Evolutionary conservation across 2,329 filamentous ascomycete species (phyloP).

Genomic region (Xylariaceae sp.): DNA sequence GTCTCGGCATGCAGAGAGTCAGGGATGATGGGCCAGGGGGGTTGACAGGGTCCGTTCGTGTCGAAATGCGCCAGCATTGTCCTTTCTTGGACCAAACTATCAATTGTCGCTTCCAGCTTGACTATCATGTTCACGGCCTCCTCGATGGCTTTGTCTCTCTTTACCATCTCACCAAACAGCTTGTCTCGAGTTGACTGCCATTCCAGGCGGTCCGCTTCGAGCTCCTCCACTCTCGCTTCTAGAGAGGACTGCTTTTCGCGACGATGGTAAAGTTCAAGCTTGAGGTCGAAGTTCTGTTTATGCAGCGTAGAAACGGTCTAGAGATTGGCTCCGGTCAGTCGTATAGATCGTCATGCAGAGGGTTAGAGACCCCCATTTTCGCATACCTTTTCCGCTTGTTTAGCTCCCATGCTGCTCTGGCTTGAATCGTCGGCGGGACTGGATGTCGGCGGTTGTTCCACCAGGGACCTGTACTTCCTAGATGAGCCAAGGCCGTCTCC

Average conservation of each 20-base stretch:
- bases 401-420: conserved; percentile 56
- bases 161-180: conserved; percentile 58
- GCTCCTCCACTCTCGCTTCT: conserved; percentile 52
- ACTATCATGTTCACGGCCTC: conserved; percentile 69
- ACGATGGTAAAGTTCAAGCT: conserved; percentile 67
- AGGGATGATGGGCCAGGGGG: conserved; percentile 33
- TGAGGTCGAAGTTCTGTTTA: conserved; percentile 75
- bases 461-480: conserved; percentile 31
- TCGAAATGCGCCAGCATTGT: conserved; percentile 51
- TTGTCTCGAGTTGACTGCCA: conserved; percentile 55
- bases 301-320: conserved; percentile 63
- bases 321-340: conserved; percentile 16
- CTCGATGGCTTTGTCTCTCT: conserved; percentile 65
- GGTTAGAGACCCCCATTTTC: background rate
- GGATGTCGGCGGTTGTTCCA: conserved; percentile 41
- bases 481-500: conserved; percentile 38
- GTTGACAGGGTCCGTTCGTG: conserved; percentile 35
- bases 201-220: conserved; percentile 53
- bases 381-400: conserved; percentile 63
- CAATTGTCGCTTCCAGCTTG: conserved; percentile 56
- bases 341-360: background rate
- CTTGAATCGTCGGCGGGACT: conserved; percentile 42
- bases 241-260: conserved; percentile 59
- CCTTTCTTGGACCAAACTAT: conserved; percentile 50
- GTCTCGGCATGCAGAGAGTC: conserved; percentile 23